Base-by-base conservation (phyloP, 2,329 filamentous ascomycete species). In the Fusarium sp. region DNA sequence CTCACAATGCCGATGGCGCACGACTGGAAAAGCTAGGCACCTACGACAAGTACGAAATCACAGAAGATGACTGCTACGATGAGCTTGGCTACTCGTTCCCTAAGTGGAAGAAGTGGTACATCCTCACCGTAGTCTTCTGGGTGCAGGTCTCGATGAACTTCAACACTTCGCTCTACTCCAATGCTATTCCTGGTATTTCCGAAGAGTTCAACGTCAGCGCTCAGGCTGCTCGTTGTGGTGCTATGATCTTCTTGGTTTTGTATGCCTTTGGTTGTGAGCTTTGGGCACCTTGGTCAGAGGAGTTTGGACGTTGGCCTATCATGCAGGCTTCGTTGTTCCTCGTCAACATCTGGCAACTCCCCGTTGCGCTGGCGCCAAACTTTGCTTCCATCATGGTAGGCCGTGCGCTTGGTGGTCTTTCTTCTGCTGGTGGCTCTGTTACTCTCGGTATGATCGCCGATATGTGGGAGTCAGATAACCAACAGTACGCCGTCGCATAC, bases 201-300 rank as follows among this genome's bases (percentile, higher is more conserved):
- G 81, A 89, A 20, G 85, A 93, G 64, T 96, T 92, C 69, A 70
- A 80, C 46, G 89, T 95, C 65, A 91, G 88, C 65, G 81, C 82
- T 30, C 91, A 93, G 77, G 88, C 86, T 6, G 92, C 90, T 6
- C 87, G 92, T 56, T 86, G 88, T 58, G 92, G 92, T 76, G 91
- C 92, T 62, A 90, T 92, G 80, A 87, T 94, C 66, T 96, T 95
- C 80, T 80, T 97, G 38, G 85, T 96, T 51, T 79, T 89, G 3
- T 96, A 97, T 77, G 92, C 92, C 37, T 94, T 96, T 76, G 93
- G 93, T 36, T 96, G 93, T 77, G 93, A 96, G 78, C 84, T 95
- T 0, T 96, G 93, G 93, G 93, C 93, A 0, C 93, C 93, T 0
- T 96, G 92, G 91, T 92, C 88, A 45, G 93, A 97, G 77, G 93